phyloP scores from a whole-genome alignment of 2,329 filamentous ascomycete species.

The Exophiala aquamarina region DNA sequence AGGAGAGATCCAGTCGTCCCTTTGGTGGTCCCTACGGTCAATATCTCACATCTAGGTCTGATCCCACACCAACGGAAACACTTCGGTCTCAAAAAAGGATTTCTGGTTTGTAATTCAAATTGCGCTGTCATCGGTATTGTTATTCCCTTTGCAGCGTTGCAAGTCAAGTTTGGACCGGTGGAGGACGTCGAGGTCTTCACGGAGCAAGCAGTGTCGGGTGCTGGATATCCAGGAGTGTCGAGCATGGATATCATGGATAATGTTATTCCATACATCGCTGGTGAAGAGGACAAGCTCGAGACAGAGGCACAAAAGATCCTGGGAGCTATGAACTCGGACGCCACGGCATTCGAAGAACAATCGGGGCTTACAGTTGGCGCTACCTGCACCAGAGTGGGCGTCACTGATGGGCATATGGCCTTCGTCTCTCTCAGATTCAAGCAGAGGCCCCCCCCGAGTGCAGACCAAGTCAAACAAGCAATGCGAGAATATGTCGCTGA shows the following conservation, averaged over 20 bases:
- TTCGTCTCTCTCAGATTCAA: constrained; percentile 86
- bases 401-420: constrained; percentile 92
- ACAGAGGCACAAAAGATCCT: constrained; percentile 94
- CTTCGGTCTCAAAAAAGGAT: constrained; percentile 74
- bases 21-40: constrained; percentile 92
- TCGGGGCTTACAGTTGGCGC: constrained; percentile 73
- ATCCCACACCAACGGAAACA: constrained; percentile 84
- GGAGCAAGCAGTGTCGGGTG: constrained; percentile 90
- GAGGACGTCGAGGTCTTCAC: constrained; percentile 82
- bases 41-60: constrained; percentile 80
- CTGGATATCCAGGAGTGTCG: constrained; percentile 69
- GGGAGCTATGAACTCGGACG: constrained; percentile 68
- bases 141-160: constrained; percentile 88
- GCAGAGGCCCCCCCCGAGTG: constrained; percentile 69
- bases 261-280: constrained; percentile 87
- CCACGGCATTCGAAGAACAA: constrained; percentile 76
- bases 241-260: constrained; percentile 97
- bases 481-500: constrained; percentile 80
- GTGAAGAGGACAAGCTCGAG: constrained; percentile 95
- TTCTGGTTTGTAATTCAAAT: constrained; percentile 97
- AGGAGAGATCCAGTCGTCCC: constrained; percentile 86
- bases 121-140: constrained; percentile 96
- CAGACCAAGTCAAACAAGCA: constrained; percentile 74
- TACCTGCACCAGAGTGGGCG: constrained; percentile 90
- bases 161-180: constrained; percentile 79